Evolutionary conservation across 139 green algal species (phyloP).

Genomic region (Coelastrella sp.): DNA sequence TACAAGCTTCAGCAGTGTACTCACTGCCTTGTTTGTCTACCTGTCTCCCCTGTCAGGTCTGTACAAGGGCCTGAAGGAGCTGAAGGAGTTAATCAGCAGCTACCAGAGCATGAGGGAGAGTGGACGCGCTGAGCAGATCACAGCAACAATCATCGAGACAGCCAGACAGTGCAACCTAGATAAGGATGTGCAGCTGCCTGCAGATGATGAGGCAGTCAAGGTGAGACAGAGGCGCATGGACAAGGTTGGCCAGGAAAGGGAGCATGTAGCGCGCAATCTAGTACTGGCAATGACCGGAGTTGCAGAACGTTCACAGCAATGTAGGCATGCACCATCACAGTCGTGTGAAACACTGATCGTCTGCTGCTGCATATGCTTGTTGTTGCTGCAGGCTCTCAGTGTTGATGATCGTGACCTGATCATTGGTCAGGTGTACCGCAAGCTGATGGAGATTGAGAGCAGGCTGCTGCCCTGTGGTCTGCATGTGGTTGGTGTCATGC

Average conservation of each 20-base stretch:
- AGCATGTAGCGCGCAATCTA: too few species aligned
- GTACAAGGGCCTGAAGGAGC: constrained; percentile 98
- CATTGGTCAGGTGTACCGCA: constrained; percentile 89
- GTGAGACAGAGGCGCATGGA: too few species aligned
- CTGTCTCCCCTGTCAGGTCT: constrained; percentile 69
- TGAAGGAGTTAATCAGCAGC: constrained; percentile 96
- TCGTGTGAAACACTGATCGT: too few species aligned
- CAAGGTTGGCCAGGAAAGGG: too few species aligned
- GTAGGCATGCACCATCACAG: too few species aligned
- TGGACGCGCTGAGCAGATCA: constrained; percentile 89
- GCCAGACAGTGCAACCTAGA: constrained; percentile 98
- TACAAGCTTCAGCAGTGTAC: too few species aligned
- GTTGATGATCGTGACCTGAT: constrained; percentile 87
- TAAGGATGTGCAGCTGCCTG: constrained; percentile 92
- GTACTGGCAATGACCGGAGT: too few species aligned
- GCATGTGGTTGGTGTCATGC: constrained; percentile 94
- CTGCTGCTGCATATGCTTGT: neutral
- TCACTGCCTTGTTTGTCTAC: too few species aligned
- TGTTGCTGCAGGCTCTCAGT: constrained; percentile 70
- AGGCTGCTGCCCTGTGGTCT: constrained; percentile 98
- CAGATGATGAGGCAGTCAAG: constrained; percentile 55
- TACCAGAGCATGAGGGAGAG: constrained; percentile 95
- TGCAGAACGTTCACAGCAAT: too few species aligned
- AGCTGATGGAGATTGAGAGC: constrained; percentile 99
- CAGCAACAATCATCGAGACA: constrained; percentile 96